Base-by-base conservation (phyloP, 2,329 filamentous ascomycete genomes). In the Chrysosporium queenslandicum region DNA sequence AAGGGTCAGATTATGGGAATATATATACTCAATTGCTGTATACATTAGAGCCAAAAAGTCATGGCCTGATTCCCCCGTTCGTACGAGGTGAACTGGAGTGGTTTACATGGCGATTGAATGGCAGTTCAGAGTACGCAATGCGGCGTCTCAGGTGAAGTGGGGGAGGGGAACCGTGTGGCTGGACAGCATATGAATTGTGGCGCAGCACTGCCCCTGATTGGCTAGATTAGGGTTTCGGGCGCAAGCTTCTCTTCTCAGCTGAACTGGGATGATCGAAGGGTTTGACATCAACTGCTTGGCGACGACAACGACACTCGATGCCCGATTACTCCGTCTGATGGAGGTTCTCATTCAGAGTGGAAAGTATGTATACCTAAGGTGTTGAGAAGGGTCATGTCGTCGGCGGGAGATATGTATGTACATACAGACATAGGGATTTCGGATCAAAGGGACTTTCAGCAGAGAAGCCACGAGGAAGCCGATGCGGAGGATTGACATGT, bases 161-260 rank as follows among this genome's bases (percentile, higher is more conserved):
- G 52, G 43, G 30, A 23, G 30, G 18, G 43, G 43, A n/a, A 21
- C 8, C 32, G 5, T 37, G 45, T 47, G 45, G 45, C 45, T 47
- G 45, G 9, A 32, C 4, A 37, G 45, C 30, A 27, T 14, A 14
- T 36, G 30, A 27, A 37, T 47, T 37, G 46, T 30, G 46, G 46
- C 46, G 46, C 46, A 49, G 46, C 25, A 25, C 21, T 12, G 9
- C n/a, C 25, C 16, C 12, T 16, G 6, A 47, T 37, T 47, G 45
- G 20, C 11, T 9, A n/a, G 16, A 36, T 36, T 36, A 32, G 20
- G 27, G 27, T 46, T 46, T n/a, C 11, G 4, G 8, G 29, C 9
- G 43, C 32, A 23, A 36, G 27, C 42, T 32, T 46, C 27, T 46
- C 34, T 45, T 11, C 40, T 48, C 46, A 48, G 46, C 46, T 48